Evolutionary conservation across 1,284 basidiomycete species (phyloP), one percentile per base, ranked within the genome.

Genomic region (Athelia sp.): DNA sequence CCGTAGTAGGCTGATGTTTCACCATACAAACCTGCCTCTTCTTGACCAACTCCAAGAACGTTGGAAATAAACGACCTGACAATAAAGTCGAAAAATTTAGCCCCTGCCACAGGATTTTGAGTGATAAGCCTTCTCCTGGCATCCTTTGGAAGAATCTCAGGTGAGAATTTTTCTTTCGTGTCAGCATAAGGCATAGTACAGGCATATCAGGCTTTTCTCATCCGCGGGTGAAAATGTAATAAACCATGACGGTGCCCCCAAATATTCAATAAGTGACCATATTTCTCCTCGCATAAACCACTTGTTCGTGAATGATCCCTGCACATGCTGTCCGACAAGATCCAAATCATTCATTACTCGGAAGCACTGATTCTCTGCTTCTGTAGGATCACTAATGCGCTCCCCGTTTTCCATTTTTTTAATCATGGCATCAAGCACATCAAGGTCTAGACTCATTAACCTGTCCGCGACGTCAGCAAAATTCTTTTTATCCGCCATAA

Each of bases 281-380:
- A 72, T 65, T 47, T 74, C 64, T 52, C 66, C 65, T 18, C 65
- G 23, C 63, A 64, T 65, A 44, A 63, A 58, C 54, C 69, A 71
- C 36, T 65, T 65, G 2, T 48, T 55, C 3, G 64, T 63, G 1
- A 56, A 53, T 4, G 70, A 72, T 0, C 68, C 65, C 14, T 62
- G 40, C 1, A 72, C 64, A 43, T 64, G 56, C 1, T 58, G 54
- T 15, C 55, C 59, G 6, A 71, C 58, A 47, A 62, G 58, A 49
- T 73, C 68, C 13, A 74, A 38, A 36, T 70, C 62, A 19, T 58
- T 45, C 0, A 74, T 50, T 0, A 75, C 18, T n/a, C 58, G 36
- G 52, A 61, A 70, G 48, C 70, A 73, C 1, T 45, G 35, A 51
- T 64, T 64, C 50, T 74, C 71, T 22, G 54, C 57, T 29, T 29